Evolutionary conservation across 805 yeast genomes (phyloP).

Genomic region (Metschnikowia continentalis): DNA sequence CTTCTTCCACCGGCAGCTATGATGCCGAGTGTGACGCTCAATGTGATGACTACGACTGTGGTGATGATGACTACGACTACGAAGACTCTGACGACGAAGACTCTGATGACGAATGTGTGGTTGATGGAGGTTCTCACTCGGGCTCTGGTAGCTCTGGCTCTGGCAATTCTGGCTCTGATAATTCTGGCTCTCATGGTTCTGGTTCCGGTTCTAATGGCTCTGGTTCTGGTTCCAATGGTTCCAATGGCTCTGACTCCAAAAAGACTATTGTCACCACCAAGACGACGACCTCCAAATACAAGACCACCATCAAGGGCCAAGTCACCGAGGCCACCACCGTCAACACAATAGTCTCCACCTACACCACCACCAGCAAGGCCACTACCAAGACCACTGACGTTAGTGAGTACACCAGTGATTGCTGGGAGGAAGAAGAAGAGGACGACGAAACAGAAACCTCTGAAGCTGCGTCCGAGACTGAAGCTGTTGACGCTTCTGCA

Average conservation of each 20-base stretch:
- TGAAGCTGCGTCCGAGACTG: slow-evolving; percentile 1
- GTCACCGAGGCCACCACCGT: slow-evolving; percentile 9
- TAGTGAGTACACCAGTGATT: slow-evolving; percentile 11
- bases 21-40: slow-evolving; percentile 15
- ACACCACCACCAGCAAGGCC: slow-evolving; percentile 5
- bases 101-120: slow-evolving; percentile 7
- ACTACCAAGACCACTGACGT: slow-evolving; percentile 7
- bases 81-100: slow-evolving; percentile 16
- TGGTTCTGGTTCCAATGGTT: slow-evolving; percentile 1
- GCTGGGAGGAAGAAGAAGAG: slow-evolving; percentile 14
- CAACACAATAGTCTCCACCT: slow-evolving; percentile 10
- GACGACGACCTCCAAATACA: slow-evolving; percentile 10
- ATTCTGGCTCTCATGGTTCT: slow-evolving; percentile 3
- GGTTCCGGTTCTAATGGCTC: slow-evolving; percentile 1
- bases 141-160: background rate
- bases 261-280: slow-evolving; percentile 11
- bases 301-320: slow-evolving; percentile 14
- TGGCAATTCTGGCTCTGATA: background rate
- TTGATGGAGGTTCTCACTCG: slow-evolving; percentile 3
- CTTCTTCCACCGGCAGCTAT: slow-evolving; percentile 8
- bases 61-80: slow-evolving; percentile 17
- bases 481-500: background rate
- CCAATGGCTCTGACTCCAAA: slow-evolving; percentile 4
- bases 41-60: slow-evolving; percentile 16
- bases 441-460: slow-evolving; percentile 6